Percentiles rank a stretch among this genome's conserved stretches.
Evolutionary conservation across 768 basidiomycete species (phyloP).

Genomic region (Lactifluus rugatus): DNA sequence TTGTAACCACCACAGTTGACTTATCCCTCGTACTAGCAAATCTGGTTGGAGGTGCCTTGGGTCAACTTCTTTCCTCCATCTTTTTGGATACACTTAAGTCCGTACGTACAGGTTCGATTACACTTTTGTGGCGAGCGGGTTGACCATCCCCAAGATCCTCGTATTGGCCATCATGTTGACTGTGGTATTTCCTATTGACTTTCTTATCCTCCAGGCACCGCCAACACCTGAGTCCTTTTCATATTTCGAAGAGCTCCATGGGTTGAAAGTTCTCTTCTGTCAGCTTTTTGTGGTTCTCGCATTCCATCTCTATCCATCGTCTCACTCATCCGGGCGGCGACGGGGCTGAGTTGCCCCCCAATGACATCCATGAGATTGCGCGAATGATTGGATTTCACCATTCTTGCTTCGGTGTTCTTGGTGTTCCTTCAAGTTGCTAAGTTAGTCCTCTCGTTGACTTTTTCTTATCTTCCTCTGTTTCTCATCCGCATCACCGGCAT

Average conservation of each 20-base stretch:
- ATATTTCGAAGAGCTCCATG: background rate
- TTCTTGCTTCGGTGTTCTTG: constrained; percentile 53
- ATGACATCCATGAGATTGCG: constrained; percentile 50
- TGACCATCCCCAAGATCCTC: constrained; percentile 46
- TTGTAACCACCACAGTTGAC: background rate
- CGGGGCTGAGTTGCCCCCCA: constrained; percentile 31
- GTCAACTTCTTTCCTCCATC: constrained; percentile 62
- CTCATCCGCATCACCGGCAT: constrained; percentile 30
- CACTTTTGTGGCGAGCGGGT: background rate
- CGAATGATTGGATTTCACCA: constrained; percentile 63
- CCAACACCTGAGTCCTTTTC: constrained; percentile 43
- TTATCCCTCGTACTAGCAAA: constrained; percentile 38
- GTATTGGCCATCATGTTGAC: constrained; percentile 64
- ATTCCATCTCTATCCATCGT: constrained; percentile 37
- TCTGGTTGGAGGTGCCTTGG: constrained; percentile 63
- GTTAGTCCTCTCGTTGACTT: constrained; percentile 35
- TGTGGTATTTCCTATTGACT: constrained; percentile 44
- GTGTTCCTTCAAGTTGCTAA: constrained; percentile 52
- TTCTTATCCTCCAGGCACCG: constrained; percentile 52
- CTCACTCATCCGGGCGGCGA: constrained; percentile 45
- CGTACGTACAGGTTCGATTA: constrained; percentile 28
- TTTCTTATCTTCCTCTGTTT: background rate
- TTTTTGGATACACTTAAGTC: constrained; percentile 42
- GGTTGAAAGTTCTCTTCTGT: background rate
- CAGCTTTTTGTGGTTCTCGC: constrained; percentile 62